These are phyloP conservation scores for Rickenella mellea DNA, from an alignment of 768 basidiomycete genomes.

Conservation along the genomic window DNA sequence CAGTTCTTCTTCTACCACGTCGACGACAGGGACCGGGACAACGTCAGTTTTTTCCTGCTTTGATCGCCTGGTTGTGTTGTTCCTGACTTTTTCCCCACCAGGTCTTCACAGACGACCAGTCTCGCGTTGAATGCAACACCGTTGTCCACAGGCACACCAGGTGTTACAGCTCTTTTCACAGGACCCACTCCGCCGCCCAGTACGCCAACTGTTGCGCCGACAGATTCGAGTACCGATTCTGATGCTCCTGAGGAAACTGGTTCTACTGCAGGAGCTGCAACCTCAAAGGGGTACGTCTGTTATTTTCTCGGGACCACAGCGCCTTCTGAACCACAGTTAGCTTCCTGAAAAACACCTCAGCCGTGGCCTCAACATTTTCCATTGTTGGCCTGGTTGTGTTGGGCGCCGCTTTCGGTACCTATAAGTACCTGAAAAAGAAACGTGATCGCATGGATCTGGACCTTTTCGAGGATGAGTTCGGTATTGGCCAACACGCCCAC, in stretches of 20 bases:
- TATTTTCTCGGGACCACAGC: neutral
- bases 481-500: neutral
- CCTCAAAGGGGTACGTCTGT: neutral
- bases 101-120: neutral
- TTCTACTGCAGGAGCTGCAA: neutral
- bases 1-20: neutral
- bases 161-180: neutral
- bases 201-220: neutral
- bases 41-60: neutral
- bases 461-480: neutral
- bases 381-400: conserved; percentile 7
- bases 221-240: neutral
- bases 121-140: neutral
- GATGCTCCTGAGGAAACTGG: neutral
- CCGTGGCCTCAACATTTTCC: conserved; percentile 7
- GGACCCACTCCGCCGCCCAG: neutral
- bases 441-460: neutral
- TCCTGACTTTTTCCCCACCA: neutral
- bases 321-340: neutral
- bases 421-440: neutral
- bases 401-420: neutral
- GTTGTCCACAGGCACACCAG: neutral
- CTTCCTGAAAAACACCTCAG: conserved; percentile 7
- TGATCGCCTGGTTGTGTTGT: neutral
- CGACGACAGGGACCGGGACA: neutral